Evolutionary conservation across 352 stramenopile genomes (phyloP), one percentile per base, ranked within the genome.

Genomic region (Pythium biforme): DNA sequence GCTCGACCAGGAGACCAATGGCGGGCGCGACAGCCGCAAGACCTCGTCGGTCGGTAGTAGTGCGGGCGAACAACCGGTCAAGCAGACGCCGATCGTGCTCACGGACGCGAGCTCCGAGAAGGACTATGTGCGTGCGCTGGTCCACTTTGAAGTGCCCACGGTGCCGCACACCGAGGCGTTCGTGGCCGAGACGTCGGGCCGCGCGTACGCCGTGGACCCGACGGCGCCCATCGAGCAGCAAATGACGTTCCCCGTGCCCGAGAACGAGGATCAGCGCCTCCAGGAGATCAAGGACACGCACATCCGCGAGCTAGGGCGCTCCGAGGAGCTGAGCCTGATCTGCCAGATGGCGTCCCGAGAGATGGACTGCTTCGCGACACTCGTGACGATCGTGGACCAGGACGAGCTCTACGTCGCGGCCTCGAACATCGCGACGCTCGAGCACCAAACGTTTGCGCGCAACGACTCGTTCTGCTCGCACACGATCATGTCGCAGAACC

Each of bases 311-410:
- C 69, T 89, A 4, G 76, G 76, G 2, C 68, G 76, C 19, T 73
- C 75, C 14, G 76, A 86, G 8, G 83, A 92, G 59, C 72, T 92
- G n/a, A 76, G 73, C 15, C 80, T 89, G 50, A 84, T 92, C 48
- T 92, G 82, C 57, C 72, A 72, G 2, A 65, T 92, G 48, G 80
- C 76, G 23, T 64, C 68, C 3, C 77, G 75, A 27, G 78, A 89
- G 54, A 73, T 91, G 11, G 67, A 63, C 46, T 89, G 79, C 54
- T 75, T 75, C 12, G 70, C 78, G 20, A 85, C 68, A 45, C 70
- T 84, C 58, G 74, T 91, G 62, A 92, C 79, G 41, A 68, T 92
- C 48, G 74, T 91, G 27, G 73, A 81, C 41, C 65, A 74, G 22
- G 58, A 81, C n/a, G 63, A 81, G 27, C 49, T 81, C 39, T 72